Conservation (phyloP, 768 basidiomycete genomes). For the Leccinum rimulosum region DNA sequence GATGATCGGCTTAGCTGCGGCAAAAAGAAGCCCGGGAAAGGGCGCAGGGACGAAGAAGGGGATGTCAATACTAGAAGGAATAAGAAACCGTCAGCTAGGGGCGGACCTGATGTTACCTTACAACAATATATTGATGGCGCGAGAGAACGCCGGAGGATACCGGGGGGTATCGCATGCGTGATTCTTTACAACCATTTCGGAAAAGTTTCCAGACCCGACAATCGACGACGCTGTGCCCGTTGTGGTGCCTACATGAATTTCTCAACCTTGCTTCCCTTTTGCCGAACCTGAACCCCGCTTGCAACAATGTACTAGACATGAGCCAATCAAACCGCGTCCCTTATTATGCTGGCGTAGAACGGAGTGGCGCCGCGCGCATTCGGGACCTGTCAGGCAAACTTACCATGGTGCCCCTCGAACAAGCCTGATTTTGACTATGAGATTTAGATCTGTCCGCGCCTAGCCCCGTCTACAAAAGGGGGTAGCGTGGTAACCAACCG, state of each 20-base stretch:
- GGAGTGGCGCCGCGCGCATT: background rate
- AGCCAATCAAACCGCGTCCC: constrained; percentile 11
- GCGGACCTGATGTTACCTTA: constrained; percentile 6
- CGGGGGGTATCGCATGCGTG: constrained; percentile 5
- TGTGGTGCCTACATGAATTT: background rate
- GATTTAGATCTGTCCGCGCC: constrained; percentile 17
- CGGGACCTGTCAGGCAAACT: constrained; percentile 8
- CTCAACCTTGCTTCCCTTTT: constrained; percentile 4
- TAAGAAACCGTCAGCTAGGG: constrained; percentile 6
- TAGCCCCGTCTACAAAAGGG: constrained; percentile 16
- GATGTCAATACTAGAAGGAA: constrained; percentile 11
- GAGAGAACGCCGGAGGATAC: constrained; percentile 21
- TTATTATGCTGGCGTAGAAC: constrained; percentile 4
- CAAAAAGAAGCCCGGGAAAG: constrained; percentile 19
- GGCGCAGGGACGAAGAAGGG: constrained; percentile 15
- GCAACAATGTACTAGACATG: constrained; percentile 12
- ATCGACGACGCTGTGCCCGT: background rate
- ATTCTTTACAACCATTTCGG: constrained; percentile 1
- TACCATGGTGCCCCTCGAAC: constrained; percentile 18
- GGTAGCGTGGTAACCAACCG: constrained; percentile 26
- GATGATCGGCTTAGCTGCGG: constrained; percentile 26
- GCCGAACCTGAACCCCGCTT: constrained; percentile 7
- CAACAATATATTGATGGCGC: constrained; percentile 13
- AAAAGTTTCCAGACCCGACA: constrained; percentile 4
- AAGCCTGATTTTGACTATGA: constrained; percentile 24